Conservation (phyloP, 768 basidiomycete species). For the Ephemerocybe angulata region DNA sequence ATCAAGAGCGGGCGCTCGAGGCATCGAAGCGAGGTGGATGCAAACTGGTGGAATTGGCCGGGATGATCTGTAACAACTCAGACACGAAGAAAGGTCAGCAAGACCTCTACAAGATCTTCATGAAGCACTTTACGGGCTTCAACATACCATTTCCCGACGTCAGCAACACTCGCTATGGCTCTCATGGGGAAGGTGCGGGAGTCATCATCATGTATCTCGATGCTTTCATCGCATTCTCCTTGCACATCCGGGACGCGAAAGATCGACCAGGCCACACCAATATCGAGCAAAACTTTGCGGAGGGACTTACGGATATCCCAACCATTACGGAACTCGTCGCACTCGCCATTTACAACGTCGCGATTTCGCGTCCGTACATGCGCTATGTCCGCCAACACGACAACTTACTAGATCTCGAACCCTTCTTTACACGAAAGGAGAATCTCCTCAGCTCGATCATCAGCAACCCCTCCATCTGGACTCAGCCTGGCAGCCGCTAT, state of each 20-base stretch:
- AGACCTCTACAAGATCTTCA: slow-evolving; percentile 4
- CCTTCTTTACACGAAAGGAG: slow-evolving; percentile 16
- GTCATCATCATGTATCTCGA: slow-evolving; percentile 8
- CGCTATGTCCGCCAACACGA: slow-evolving; percentile 12
- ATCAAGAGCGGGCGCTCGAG: neutral
- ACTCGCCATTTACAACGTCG: slow-evolving; percentile 17
- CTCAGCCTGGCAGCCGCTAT: slow-evolving; percentile 8
- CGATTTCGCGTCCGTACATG: slow-evolving; percentile 25
- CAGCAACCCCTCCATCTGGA: slow-evolving; percentile 16
- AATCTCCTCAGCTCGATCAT: slow-evolving; percentile 13
- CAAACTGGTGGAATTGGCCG: neutral
- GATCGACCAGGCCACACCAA: slow-evolving; percentile 17
- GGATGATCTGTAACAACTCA: neutral
- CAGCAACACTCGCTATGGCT: slow-evolving; percentile 19
- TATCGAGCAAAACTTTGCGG: slow-evolving; percentile 24
- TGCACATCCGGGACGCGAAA: slow-evolving; percentile 17
- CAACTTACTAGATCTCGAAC: slow-evolving; percentile 21
- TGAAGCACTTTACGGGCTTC: slow-evolving; percentile 3
- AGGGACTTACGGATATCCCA: slow-evolving; percentile 20
- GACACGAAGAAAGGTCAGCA: slow-evolving; percentile 1
- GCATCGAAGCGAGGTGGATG: slow-evolving; percentile 3
- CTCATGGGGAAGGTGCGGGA: slow-evolving; percentile 15
- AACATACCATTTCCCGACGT: slow-evolving; percentile 18
- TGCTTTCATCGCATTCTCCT: slow-evolving; percentile 17
- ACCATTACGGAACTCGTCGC: slow-evolving; percentile 24